These are phyloP conservation scores for Rutstroemia sp. DNA, from an alignment of 2,329 filamentous ascomycete species.

Conservation along the genomic window DNA sequence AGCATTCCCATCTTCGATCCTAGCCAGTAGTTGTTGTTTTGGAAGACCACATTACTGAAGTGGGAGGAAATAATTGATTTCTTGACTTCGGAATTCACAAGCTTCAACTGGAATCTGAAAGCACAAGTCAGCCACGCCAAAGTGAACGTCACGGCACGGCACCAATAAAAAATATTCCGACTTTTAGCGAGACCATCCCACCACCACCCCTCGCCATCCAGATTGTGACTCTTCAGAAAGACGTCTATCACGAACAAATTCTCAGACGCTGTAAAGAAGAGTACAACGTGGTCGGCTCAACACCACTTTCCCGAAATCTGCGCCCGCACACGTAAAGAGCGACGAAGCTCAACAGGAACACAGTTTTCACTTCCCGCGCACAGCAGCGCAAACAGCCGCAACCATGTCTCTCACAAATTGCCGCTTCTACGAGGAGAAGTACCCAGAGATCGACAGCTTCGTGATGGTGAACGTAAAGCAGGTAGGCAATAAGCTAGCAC, in stretches of 20 bases:
- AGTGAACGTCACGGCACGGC: background rate
- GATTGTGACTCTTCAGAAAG: slow-evolving; percentile 8
- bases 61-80: background rate
- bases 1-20: background rate
- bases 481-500: slow-evolving; percentile 42
- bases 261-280: slow-evolving; percentile 3
- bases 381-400: slow-evolving; percentile 36
- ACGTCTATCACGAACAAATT: slow-evolving; percentile 5
- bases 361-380: slow-evolving; percentile 12
- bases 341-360: slow-evolving; percentile 6
- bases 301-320: background rate
- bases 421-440: slow-evolving; percentile 97
- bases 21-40: background rate
- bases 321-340: background rate
- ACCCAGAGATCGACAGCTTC: slow-evolving; percentile 97
- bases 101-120: background rate
- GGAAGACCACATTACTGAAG: background rate
- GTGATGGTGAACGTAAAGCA: slow-evolving; percentile 99
- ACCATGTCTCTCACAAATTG: slow-evolving; percentile 94
- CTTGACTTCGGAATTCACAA: background rate
- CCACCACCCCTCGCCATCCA: slow-evolving; percentile 6
- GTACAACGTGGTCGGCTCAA: background rate
- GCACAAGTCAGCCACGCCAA: background rate
- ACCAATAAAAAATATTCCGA: slow-evolving; percentile 3
- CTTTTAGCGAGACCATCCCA: slow-evolving; percentile 10